phyloP scores from a whole-genome alignment of 129 eudicot genomes.

The Helichrysum umbraculigerum region DNA sequence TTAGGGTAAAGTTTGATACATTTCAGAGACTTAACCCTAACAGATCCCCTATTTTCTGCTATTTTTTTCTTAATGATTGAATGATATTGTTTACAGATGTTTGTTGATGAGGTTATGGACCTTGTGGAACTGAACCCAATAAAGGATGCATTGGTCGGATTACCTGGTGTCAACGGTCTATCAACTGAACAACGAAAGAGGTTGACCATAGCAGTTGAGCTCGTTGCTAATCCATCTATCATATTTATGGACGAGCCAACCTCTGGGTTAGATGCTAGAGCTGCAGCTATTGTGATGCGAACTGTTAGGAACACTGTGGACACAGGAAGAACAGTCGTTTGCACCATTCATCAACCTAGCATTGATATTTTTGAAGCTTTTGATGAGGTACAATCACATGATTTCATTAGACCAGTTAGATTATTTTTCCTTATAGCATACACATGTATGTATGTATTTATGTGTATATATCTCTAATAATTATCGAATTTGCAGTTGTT shows the following conservation, averaged over 20 bases:
- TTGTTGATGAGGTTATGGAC: constrained; percentile 80
- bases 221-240: constrained; percentile 61
- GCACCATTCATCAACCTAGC: constrained; percentile 71
- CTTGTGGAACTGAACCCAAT: constrained; percentile 65
- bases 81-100: constrained; percentile 46
- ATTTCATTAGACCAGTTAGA: not conserved
- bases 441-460: not conserved
- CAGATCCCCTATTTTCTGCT: not conserved
- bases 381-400: constrained; percentile 41
- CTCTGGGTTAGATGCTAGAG: constrained; percentile 61
- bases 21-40: too few species aligned
- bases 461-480: not conserved
- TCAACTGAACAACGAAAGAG: constrained; percentile 85
- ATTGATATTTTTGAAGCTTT: constrained; percentile 66
- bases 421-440: not conserved
- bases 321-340: constrained; percentile 62
- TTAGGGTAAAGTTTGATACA: too few species aligned
- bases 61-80: not conserved
- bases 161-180: constrained; percentile 81
- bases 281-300: constrained; percentile 66
- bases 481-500: constrained; percentile 53
- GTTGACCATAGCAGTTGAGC: constrained; percentile 72
- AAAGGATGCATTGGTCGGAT: constrained; percentile 63
- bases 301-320: constrained; percentile 64
- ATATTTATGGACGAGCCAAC: constrained; percentile 68